Percentiles rank a stretch among this genome's conserved stretches.
Evolutionary conservation across 306 rosid genomes (phyloP).

Genomic region (Malus sieversii): DNA sequence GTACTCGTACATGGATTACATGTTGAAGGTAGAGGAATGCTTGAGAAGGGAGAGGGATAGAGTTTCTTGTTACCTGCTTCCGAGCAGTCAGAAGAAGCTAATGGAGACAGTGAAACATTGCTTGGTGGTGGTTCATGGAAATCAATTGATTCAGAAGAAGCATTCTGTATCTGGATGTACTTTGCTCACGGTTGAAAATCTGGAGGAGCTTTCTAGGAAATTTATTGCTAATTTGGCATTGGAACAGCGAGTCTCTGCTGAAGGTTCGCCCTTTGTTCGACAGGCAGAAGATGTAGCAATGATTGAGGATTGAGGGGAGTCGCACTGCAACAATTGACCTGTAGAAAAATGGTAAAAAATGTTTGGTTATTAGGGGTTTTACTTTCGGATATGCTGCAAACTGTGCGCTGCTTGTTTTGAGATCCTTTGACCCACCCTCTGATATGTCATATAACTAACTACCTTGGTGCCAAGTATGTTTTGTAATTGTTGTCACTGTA

Average conservation of each 20-base stretch:
- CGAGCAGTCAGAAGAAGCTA: conserved; percentile 29
- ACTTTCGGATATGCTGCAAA: not conserved
- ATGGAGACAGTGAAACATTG: conserved; percentile 59
- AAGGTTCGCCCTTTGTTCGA: conserved; percentile 52
- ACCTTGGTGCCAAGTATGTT: not conserved
- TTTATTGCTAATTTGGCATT: conserved; percentile 48
- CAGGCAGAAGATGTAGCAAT: conserved; percentile 55
- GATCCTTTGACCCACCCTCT: no score
- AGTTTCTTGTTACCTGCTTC: conserved; percentile 25
- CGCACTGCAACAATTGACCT: conserved; percentile 46
- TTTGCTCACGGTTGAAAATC: not conserved
- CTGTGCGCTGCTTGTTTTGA: not conserved
- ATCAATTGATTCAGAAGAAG: not conserved
- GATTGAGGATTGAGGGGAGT: conserved; percentile 34
- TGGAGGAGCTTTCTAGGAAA: not conserved
- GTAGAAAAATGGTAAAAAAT: not conserved
- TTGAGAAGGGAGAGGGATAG: conserved; percentile 29
- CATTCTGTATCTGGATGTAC: not conserved
- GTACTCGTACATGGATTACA: conserved; percentile 49
- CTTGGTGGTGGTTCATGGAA: conserved; percentile 26
- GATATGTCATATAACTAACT: no score
- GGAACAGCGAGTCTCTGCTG: conserved; percentile 54
- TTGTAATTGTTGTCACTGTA: not conserved
- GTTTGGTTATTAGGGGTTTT: not conserved
- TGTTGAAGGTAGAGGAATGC: conserved; percentile 42